Base-by-base conservation (phyloP, 1,284 basidiomycete species). In the Austropuccinia psidii region DNA sequence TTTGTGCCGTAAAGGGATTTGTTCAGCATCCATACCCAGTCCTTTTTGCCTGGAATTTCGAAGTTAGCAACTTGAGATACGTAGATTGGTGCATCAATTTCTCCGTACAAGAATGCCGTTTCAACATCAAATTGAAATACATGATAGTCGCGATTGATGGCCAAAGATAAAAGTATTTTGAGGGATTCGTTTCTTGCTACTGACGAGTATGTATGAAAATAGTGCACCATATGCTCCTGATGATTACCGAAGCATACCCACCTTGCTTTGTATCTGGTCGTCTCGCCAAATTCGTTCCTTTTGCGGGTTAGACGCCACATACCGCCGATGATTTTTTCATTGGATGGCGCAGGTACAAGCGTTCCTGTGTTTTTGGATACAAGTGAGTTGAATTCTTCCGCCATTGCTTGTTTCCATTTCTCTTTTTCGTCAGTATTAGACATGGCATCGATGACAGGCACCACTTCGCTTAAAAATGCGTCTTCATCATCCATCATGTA, bases 201-300 rank as follows among this genome's bases (percentile, higher is more conserved):
- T 2, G 15, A 43, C 9, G 60, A 19, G 39, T 64, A 64, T 3
- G 60, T 64, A 9, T 64, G 6, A 15, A 64, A 47, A 19, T 66
- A 66, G 35, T 66, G 45, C 17, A 50, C 17, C 49, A 49, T 54
- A n/a, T 50, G 31, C 29, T 33, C 37, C 37, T 66, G 64, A 66
- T 66, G 45, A 27, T 66, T 66, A 21, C 64, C 47, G 21, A 66
- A 66, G 2, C 27, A 17, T 9, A 69, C 54, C 52, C 41, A 69
- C 39, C n/a, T 24, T 4, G 62, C 62, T 33, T 65, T 65, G 31
- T 65, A 47, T 3, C 62, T 3, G 1, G 21, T 19, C 7, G 50
- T 33, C n/a, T 65, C 47, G 11, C 41, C 41, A 29, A 65, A 35
- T 31, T 68, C 52, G 29, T 68, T 50, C 15, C 27, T 17, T 33